phyloP scores from a whole-genome alignment of 2,329 filamentous ascomycete genomes.

The Cryphonectria naterciae region DNA sequence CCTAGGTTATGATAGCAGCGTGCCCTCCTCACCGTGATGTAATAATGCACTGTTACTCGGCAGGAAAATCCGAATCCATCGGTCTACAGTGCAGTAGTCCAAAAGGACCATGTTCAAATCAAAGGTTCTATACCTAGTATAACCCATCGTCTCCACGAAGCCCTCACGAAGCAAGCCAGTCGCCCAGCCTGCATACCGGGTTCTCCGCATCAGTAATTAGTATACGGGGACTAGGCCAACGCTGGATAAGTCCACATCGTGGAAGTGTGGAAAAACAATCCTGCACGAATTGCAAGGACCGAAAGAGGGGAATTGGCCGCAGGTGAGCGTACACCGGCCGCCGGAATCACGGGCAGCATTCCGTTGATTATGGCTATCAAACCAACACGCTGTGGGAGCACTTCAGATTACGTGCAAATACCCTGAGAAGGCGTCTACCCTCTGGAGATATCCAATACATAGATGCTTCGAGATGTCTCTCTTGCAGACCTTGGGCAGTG shows the following conservation, averaged over 20 bases:
- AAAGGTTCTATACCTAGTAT: constrained; percentile 9
- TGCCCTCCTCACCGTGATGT: background rate
- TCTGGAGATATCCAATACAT: background rate
- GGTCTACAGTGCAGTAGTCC: background rate
- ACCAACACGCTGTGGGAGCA: background rate
- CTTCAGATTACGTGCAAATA: background rate
- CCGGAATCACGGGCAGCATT: constrained; percentile 18
- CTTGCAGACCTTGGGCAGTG: background rate
- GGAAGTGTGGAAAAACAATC: constrained; percentile 24
- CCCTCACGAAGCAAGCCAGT: constrained; percentile 11
- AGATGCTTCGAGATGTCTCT: background rate
- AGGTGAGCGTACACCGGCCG: background rate
- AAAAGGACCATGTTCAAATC: background rate
- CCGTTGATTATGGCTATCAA: background rate
- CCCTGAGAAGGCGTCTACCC: background rate
- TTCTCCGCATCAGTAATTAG: constrained; percentile 24
- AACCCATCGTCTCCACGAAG: constrained; percentile 1
- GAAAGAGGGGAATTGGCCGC: background rate
- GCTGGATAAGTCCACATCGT: constrained; percentile 17
- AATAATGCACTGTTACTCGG: background rate
- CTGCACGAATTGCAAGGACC: constrained; percentile 25
- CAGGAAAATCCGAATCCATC: background rate
- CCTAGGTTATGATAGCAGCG: background rate
- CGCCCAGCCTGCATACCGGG: constrained; percentile 12
- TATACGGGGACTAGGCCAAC: constrained; percentile 12